Evolutionary conservation across 1,284 basidiomycete genomes (phyloP).

Genomic region (Sanghuangporus sanghuang): DNA sequence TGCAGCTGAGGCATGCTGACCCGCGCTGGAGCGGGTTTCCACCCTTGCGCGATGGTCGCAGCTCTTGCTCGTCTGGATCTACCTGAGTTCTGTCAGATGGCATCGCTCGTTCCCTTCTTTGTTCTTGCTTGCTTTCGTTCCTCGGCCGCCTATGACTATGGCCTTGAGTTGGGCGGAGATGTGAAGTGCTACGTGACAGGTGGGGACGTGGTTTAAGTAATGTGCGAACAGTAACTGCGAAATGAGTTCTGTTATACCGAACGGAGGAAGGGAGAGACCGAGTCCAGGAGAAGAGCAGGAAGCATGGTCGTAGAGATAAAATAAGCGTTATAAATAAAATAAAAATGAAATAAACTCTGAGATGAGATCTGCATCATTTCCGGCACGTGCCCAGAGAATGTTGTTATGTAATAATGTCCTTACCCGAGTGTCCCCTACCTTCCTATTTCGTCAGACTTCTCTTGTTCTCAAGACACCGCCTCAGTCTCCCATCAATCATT

Average conservation of each 20-base stretch:
- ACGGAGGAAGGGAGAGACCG: background rate
- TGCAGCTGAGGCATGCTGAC: slow-evolving; percentile 52
- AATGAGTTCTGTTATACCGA: background rate
- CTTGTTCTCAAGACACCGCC: too few species aligned
- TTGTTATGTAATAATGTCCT: too few species aligned
- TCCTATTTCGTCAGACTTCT: too few species aligned
- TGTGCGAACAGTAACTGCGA: background rate
- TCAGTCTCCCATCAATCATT: too few species aligned
- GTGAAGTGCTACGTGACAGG: background rate
- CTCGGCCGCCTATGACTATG: background rate
- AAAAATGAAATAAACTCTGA: background rate
- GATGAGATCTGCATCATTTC: background rate
- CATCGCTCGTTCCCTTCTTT: background rate
- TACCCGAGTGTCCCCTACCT: too few species aligned
- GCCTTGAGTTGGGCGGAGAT: background rate
- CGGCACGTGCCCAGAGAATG: too few species aligned
- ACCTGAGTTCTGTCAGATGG: background rate
- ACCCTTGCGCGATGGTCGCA: slow-evolving; percentile 18
- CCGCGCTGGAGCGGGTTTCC: slow-evolving; percentile 45
- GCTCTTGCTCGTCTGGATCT: slow-evolving; percentile 11
- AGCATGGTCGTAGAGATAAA: background rate
- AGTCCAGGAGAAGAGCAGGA: background rate
- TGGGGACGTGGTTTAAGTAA: background rate
- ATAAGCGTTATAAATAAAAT: background rate
- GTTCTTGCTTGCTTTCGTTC: background rate